Conservation (phyloP, 345 rosid species). For the Heritiera littoralis region DNA sequence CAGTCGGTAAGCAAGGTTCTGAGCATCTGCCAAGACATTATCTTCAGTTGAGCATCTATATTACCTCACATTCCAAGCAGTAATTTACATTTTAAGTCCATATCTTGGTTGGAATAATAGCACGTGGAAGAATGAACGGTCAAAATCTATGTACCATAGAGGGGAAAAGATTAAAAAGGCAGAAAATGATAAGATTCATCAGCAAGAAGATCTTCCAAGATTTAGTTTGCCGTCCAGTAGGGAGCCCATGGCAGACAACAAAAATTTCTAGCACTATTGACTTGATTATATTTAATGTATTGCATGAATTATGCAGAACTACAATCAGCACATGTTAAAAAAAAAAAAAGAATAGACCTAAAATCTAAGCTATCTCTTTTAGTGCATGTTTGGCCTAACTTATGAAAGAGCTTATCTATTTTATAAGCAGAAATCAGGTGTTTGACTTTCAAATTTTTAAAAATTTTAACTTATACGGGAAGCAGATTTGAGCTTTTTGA, state of each 20-base stretch:
- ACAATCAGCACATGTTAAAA: background rate
- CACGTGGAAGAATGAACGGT: constrained; percentile 46
- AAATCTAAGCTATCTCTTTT: background rate
- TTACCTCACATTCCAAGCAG: constrained; percentile 24
- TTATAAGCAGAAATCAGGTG: no score
- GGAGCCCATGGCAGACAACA: constrained; percentile 7
- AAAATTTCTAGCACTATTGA: background rate
- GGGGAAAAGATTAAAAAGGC: background rate
- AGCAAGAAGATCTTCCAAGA: constrained; percentile 38
- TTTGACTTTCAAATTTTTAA: no score
- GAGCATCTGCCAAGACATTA: constrained; percentile 39
- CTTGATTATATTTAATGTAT: background rate
- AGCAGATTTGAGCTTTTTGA: no score
- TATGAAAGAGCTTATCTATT: no score
- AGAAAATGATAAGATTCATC: constrained; percentile 37
- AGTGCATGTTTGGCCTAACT: no score
- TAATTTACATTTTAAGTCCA: constrained; percentile 31
- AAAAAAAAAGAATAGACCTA: background rate
- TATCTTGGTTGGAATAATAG: constrained; percentile 32
- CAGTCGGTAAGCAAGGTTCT: constrained; percentile 35
- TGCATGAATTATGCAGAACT: constrained; percentile 1
- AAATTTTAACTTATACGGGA: no score
- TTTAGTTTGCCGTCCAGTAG: constrained; percentile 41
- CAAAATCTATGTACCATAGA: constrained; percentile 2
- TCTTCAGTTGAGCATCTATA: constrained; percentile 29